phyloP scores from a whole-genome alignment of 2,329 filamentous ascomycete species.

The Aspergillus pseudotamarii region DNA sequence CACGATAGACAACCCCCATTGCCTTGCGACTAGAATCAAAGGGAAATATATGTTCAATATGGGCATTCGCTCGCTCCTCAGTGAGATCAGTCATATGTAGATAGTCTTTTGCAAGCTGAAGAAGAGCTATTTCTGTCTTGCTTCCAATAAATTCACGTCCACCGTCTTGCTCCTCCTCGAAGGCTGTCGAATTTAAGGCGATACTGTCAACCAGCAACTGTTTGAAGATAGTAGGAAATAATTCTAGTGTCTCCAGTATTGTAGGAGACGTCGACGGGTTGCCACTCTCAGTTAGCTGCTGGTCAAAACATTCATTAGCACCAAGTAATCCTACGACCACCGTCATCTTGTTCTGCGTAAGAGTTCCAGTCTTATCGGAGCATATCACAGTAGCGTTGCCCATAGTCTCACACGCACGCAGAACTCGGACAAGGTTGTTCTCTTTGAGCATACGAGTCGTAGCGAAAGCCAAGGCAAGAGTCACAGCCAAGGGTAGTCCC shows the following conservation, averaged over 20 bases:
- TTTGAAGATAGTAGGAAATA: conserved; percentile 51
- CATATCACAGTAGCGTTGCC: conserved; percentile 76
- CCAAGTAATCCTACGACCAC: conserved; percentile 72
- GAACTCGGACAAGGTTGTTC: conserved; percentile 72
- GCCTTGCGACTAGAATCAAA: conserved; percentile 75
- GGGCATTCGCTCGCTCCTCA: conserved; percentile 61
- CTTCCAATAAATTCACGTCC: conserved; percentile 68
- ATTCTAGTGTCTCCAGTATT: conserved; percentile 32
- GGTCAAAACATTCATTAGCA: conserved; percentile 13
- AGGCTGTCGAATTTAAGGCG: conserved; percentile 63
- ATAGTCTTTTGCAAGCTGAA: conserved; percentile 66
- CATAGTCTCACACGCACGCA: conserved; percentile 78
- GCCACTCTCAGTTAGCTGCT: conserved; percentile 15
- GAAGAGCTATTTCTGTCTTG: conserved; percentile 72
- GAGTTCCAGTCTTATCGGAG: conserved; percentile 75
- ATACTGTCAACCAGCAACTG: conserved; percentile 38
- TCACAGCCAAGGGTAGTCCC: conserved; percentile 73
- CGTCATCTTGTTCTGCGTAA: conserved; percentile 73
- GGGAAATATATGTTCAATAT: conserved; percentile 67
- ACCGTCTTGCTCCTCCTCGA: conserved; percentile 69
- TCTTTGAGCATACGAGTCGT: conserved; percentile 74
- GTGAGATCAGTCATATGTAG: conserved; percentile 63
- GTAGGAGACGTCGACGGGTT: conserved; percentile 4
- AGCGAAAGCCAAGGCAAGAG: conserved; percentile 72
- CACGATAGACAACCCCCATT: conserved; percentile 44